Base-by-base conservation (phyloP, 1,284 basidiomycete species). In the Tremellales sp. region DNA sequence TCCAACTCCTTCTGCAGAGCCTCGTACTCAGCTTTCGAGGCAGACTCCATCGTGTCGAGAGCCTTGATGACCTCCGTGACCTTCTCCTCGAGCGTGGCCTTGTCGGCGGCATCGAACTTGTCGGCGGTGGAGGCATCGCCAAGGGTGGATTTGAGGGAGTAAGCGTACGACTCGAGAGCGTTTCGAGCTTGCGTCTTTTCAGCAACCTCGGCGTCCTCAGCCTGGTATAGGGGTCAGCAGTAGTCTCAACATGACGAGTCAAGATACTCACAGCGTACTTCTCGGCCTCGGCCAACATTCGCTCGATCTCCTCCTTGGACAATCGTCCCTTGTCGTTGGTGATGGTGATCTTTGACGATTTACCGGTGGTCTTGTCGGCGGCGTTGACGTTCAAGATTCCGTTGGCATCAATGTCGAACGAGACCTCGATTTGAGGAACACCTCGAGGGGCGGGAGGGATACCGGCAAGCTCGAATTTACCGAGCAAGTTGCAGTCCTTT, bases 401-500 rank as follows among this genome's bases (percentile, higher is more conserved):
- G 78, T 97, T 97, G 72, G 94, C 93, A 69, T 97, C 94, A 56
- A 98, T 91, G 67, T 98, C 94, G 78, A 98, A 98, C 52, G 91
- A 94, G 74, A 97, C 92, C 76, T 95, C 93, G 66, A 97, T 82
- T 73, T 97, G 93, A 67, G 94, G 92, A 63, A 97, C 92, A 81
- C 94, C 94, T 78, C 94, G 91, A 57, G 94, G 94, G 40, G 93
- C 92, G 32, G 94, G 94, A 29, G 94, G 94, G 65, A 98, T 97
- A 56, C 93, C 93, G 46, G 92, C 85, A 44, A 97, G 87, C 77
- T 97, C 93, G 78, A 97, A 98, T 78, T 97, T 95, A 71, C 94
- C 94, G 75, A 98, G 89, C 45, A 97, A 74, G 80, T 97, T 97
- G 82, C 97, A 97, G 79, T 98, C 95, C 82, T 97, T 97, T 58